Conservation (phyloP, 1,284 basidiomycete genomes). For the Pseudozyma sp. region DNA sequence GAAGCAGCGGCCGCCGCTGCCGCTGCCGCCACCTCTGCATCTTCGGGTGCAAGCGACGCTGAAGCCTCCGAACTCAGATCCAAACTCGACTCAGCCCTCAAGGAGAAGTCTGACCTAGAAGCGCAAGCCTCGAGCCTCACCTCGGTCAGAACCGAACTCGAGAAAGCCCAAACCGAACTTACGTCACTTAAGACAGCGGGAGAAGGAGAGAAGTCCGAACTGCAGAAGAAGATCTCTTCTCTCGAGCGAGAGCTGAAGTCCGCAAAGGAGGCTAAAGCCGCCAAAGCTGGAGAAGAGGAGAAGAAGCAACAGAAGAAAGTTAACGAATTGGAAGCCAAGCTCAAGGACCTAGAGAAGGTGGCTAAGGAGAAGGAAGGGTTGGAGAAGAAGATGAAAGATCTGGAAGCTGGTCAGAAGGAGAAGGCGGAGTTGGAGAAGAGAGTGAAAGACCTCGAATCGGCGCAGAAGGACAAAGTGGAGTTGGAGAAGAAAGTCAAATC, state of each 20-base stretch:
- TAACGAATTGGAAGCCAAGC: constrained; percentile 69
- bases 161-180: neutral
- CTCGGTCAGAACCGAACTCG: constrained; percentile 5
- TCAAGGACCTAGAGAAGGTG: constrained; percentile 4
- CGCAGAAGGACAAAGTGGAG: constrained; percentile 38
- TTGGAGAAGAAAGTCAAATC: constrained; percentile 11
- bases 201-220: neutral
- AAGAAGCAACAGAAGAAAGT: neutral
- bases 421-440: constrained; percentile 72
- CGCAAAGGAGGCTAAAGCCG: constrained; percentile 11
- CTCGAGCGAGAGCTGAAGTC: constrained; percentile 1
- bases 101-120: constrained; percentile 17
- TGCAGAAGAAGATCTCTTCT: neutral
- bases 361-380: constrained; percentile 3
- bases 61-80: constrained; percentile 4
- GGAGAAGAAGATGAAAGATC: constrained; percentile 43
- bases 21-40: neutral
- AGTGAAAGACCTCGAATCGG: constrained; percentile 34
- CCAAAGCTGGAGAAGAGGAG: constrained; percentile 9
- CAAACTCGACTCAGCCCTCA: constrained; percentile 8
- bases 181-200: too few relatives aligned
- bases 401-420: constrained; percentile 92
- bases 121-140: neutral
- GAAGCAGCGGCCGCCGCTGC: neutral
- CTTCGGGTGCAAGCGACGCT: neutral